Percentiles rank a stretch among this genome's conserved stretches.
Conservation (phyloP, 169 alveolate species). For the Plasmodium chabaudi region DNA sequence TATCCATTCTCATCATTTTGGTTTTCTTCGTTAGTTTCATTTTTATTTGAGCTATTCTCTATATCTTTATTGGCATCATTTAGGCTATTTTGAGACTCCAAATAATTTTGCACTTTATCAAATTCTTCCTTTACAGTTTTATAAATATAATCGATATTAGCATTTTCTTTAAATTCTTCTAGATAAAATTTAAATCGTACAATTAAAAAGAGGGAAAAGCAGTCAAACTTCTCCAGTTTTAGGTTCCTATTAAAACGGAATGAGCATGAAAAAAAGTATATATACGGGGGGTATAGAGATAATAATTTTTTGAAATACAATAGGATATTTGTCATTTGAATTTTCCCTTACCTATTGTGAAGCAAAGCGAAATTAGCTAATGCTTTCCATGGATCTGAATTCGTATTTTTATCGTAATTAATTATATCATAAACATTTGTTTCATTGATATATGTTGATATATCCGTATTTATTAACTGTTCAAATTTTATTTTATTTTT, state of each 20-base stretch:
- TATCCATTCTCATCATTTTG: background rate
- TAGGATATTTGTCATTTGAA: background rate
- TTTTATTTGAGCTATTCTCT: background rate
- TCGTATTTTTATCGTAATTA: slow-evolving; percentile 38
- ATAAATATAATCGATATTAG: slow-evolving; percentile 66
- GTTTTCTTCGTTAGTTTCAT: background rate
- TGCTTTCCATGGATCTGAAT: slow-evolving; percentile 34
- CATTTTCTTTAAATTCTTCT: slow-evolving; percentile 61
- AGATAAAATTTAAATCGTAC: slow-evolving; percentile 70
- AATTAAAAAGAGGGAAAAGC: slow-evolving; percentile 57
- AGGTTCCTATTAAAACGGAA: slow-evolving; percentile 15
- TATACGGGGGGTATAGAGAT: background rate
- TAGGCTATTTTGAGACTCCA: slow-evolving; percentile 3
- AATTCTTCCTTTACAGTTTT: slow-evolving; percentile 62
- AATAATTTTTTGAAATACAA: background rate
- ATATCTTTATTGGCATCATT: slow-evolving; percentile 8
- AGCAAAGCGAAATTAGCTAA: slow-evolving; percentile 30
- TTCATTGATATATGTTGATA: slow-evolving; percentile 51
- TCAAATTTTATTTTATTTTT: slow-evolving; percentile 58
- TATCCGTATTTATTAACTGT: slow-evolving; percentile 43
- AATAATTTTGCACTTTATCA: slow-evolving; percentile 36
- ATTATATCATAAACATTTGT: slow-evolving; percentile 54
- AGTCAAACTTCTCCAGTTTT: slow-evolving; percentile 52
- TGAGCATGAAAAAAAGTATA: background rate
- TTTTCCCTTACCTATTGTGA: slow-evolving; percentile 35